phyloP scores from a whole-genome alignment of 352 stramenopile species.

The Pythium pyrilobum region DNA sequence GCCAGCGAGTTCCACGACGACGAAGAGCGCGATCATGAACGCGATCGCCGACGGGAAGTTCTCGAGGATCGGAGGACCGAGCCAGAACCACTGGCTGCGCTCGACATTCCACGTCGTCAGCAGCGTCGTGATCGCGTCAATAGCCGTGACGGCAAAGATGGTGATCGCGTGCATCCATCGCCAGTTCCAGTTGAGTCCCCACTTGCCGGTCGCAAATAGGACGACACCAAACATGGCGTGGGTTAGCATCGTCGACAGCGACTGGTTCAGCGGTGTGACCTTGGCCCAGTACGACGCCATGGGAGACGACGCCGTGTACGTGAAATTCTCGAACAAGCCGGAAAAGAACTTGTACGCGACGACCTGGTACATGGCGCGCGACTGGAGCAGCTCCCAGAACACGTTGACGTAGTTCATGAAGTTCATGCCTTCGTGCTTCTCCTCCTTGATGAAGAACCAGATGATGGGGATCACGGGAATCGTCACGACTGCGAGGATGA shows the following conservation, averaged over 20 bases:
- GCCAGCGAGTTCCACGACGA: constrained; percentile 22
- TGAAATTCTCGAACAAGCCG: constrained; percentile 10
- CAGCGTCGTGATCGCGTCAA: constrained; percentile 12
- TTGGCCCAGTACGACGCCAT: constrained; percentile 12
- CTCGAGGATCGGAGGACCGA: constrained; percentile 13
- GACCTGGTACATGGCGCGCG: constrained; percentile 19
- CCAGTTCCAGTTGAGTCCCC: constrained; percentile 14
- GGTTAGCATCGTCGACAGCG: constrained; percentile 5
- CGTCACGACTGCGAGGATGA: constrained; percentile 7
- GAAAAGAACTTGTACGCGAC: constrained; percentile 9
- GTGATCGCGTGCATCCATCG: constrained; percentile 9
- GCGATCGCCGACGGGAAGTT: constrained; percentile 7
- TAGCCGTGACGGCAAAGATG: neutral
- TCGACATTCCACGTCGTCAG: constrained; percentile 14
- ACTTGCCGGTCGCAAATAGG: constrained; percentile 13
- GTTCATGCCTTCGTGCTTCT: neutral
- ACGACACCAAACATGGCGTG: constrained; percentile 4
- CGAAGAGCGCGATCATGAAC: constrained; percentile 12
- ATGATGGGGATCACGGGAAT: constrained; percentile 12
- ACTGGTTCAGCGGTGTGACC: constrained; percentile 14
- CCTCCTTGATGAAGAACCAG: constrained; percentile 18
- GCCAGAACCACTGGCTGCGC: constrained; percentile 22
- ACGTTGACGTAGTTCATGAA: constrained; percentile 17
- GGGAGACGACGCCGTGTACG: neutral
- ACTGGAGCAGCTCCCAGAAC: constrained; percentile 18